A percentile compares a stretch with the other conserved stretches of the same genome.
Conservation (phyloP, 768 basidiomycete species). For the Favolaschia claudopus region DNA sequence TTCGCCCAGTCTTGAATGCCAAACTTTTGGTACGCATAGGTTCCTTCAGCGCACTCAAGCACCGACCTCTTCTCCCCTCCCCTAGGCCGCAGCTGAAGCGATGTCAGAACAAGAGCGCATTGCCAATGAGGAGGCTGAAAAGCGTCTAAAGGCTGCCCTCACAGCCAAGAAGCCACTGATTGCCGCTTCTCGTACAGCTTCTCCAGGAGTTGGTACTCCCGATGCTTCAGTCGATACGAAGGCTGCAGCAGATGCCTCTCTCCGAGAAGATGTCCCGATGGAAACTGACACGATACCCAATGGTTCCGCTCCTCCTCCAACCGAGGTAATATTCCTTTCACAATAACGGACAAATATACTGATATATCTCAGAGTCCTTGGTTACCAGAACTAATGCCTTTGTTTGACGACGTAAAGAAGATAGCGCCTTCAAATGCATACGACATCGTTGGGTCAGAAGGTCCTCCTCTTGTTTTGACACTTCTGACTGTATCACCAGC, state of each 20-base stretch:
- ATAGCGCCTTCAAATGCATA: conserved; percentile 72
- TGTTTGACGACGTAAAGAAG: conserved; percentile 80
- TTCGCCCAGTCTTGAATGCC: conserved; percentile 80
- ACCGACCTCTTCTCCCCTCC: conserved; percentile 7
- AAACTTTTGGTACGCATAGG: conserved; percentile 60
- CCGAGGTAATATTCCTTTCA: conserved; percentile 43
- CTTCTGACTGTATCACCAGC: conserved; percentile 47
- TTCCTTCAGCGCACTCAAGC: neutral
- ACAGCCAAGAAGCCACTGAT: conserved; percentile 76
- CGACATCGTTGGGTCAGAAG: conserved; percentile 70
- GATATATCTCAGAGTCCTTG: conserved; percentile 68
- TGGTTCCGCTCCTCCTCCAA: conserved; percentile 33
- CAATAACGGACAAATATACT: neutral
- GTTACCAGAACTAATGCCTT: conserved; percentile 73
- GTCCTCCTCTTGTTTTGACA: neutral
- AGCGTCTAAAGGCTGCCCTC: conserved; percentile 80
- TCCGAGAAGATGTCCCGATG: conserved; percentile 58
- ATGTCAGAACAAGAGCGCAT: conserved; percentile 73
- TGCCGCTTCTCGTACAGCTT: conserved; percentile 66
- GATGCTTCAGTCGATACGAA: conserved; percentile 33
- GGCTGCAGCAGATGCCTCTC: conserved; percentile 29
- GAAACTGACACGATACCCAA: conserved; percentile 52
- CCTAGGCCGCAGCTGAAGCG: conserved; percentile 70
- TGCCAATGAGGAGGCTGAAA: conserved; percentile 80
- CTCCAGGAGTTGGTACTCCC: conserved; percentile 54